Evolutionary conservation across 805 yeast genomes (phyloP), one percentile per base, ranked within the genome.

Genomic region (Yarrowia sp.): DNA sequence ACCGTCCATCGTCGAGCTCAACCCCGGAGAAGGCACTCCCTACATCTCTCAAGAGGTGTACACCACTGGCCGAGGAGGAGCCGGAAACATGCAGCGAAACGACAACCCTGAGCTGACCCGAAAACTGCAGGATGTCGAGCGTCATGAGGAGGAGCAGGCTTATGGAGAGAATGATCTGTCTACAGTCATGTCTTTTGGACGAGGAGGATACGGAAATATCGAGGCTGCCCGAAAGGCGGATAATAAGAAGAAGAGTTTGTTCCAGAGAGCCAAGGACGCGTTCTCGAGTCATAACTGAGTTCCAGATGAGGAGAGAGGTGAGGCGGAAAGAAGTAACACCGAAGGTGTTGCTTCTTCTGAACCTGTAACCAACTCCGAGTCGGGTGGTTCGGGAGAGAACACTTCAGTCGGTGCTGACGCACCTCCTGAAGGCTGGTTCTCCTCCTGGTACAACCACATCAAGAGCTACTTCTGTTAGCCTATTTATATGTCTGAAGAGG

Each of bases 11-110:
- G 68, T 44, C 13, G 68, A 60, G 41, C 84, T 81, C 2, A 83
- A 84, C 2, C 84, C 82, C 68, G 88, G 89, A 3, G 81, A 86
- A 4, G 83, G 81, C 67, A 84, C 88, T 14, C 91, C 92, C 32
- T 77, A 85, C 36, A 74, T 83, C 28, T 66, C 47, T 39, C 82
- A 83, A 17, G 81, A 83, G 33, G 81, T 83, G 31, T 83, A 84
- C 71, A 81, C 89, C 31, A 88, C 92, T 1, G 93, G 92, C 18
- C 80, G 93, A 68, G 93, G 93, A 7, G 93, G 93, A 7, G 86
- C 83, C 58, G 93, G 93, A 5, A 88, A 88, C 71, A 88, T 88
- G 89, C 76, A 85, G 65, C 80, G 78, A 67, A 88, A 87, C 73
- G 79, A 79, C 39, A 85, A 87, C 72, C 70, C 70, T 15, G 79